Base-by-base conservation (phyloP, 805 yeast genomes). In the Sungouiella thailandica region DNA sequence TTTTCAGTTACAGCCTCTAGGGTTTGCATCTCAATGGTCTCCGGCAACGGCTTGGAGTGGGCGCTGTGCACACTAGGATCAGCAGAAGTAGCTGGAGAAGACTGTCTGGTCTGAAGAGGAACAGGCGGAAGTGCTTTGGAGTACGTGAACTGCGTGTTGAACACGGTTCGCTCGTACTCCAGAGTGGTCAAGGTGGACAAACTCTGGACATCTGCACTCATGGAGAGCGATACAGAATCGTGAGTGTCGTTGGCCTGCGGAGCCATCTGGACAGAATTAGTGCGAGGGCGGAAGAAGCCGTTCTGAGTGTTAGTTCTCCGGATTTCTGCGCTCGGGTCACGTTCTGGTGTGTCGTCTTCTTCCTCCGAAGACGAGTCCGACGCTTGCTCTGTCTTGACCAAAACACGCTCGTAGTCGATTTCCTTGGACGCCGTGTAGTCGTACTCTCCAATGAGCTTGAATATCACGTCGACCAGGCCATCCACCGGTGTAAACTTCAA, bases 401-500 rank as follows among this genome's bases (percentile, higher is more conserved):
- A 44, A 4, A 46, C 50, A 13, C 32, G 25, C 3, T 35, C 41
- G 26, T 40, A 40, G 23, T 38, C 39, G n/a, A 25, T 20, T 3
- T 31, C 39, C 19, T 36, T 28, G 10, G 52, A 46, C 4, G 38
- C 41, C 15, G 34, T 42, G 7, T 26, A 36, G 26, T 83, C 93
- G 50, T 80, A 84, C 50, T 78, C 84, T 25, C 93, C 93, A 13
- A 81, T 35, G n/a, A 81, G 55, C 41, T 67, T 72, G 43, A 83
- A 73, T 1, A 68, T 54, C 7, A 86, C 85, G 18, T 70, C 70
- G 9, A 89, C 94, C 11, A 74, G 70, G 2, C 97, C 97, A 39
- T 86, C 85, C 12, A 79, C 83, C 0, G 96, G 96, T 0, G 97
- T 89, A 50, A 93, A 93, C 55, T 93, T 93, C 48, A 93, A 65